These are phyloP conservation scores for Begonia peltatifolia DNA, from an alignment of 306 rosid genomes.

Conservation along the genomic window DNA sequence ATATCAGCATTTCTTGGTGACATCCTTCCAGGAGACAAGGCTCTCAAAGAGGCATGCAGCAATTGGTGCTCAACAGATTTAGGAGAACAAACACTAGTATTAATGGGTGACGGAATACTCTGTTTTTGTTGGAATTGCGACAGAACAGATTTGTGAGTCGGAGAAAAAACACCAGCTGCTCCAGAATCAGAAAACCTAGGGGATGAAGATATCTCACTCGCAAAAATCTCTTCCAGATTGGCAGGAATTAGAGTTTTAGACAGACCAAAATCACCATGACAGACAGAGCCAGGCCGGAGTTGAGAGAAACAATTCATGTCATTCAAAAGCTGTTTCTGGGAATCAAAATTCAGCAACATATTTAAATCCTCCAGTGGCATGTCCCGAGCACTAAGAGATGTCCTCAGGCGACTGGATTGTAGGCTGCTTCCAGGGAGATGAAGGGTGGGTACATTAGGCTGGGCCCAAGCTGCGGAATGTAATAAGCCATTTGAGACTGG, in stretches of 20 bases:
- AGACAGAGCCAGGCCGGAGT: conserved; percentile 26
- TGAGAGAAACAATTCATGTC: conserved; percentile 56
- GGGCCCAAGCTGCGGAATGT: conserved; percentile 55
- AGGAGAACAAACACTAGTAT: conserved; percentile 54
- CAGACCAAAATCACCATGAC: conserved; percentile 40
- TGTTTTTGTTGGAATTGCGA: conserved; percentile 83
- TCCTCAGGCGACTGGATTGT: conserved; percentile 82
- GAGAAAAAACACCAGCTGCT: conserved; percentile 48
- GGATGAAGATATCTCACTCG: conserved; percentile 57
- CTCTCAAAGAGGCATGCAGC: conserved; percentile 46
- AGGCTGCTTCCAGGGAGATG: conserved; percentile 73
- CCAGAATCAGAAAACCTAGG: conserved; percentile 56
- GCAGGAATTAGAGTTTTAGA: conserved; percentile 62
- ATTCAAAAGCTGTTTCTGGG: conserved; percentile 51
- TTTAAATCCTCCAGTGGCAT: conserved; percentile 40
- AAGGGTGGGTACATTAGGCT: conserved; percentile 77
- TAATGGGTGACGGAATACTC: conserved; percentile 57
- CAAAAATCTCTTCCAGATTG: conserved; percentile 74
- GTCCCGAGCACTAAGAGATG: conserved; percentile 85
- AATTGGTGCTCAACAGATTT: conserved; percentile 52
- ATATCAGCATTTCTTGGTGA: conserved; percentile 69
- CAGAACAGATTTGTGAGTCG: conserved; percentile 58
- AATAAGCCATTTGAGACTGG: conserved; percentile 57
- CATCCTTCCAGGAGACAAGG: conserved; percentile 79
- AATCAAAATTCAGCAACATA: conserved; percentile 41